A percentile compares a stretch with the other conserved stretches of the same genome.
Conservation (phyloP, 2,329 filamentous ascomycete species). For the Colletotrichum coccodes region DNA sequence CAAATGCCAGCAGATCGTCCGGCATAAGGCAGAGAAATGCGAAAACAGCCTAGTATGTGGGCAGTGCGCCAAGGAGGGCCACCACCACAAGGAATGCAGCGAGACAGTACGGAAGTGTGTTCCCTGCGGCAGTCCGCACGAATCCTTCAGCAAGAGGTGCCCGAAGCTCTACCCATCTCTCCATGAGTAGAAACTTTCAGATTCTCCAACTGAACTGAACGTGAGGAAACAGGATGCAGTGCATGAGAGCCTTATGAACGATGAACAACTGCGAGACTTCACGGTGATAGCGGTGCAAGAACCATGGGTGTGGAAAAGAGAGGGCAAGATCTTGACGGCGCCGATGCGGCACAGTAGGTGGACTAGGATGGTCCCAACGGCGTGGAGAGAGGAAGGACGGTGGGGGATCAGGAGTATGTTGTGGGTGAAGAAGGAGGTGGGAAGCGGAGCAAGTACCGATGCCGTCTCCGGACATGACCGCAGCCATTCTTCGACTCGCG, state of each 20-base stretch:
- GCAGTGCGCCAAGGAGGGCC: constrained; percentile 33
- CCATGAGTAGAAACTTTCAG: constrained; percentile 34
- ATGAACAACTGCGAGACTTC: constrained; percentile 31
- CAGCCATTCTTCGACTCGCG: background rate
- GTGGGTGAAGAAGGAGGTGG: background rate
- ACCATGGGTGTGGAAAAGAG: constrained; percentile 24
- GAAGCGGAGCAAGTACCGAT: background rate
- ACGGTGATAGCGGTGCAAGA: constrained; percentile 33
- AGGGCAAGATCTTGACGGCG: constrained; percentile 31
- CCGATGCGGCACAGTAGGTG: constrained; percentile 33
- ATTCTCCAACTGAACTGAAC: constrained; percentile 35
- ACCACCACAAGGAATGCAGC: constrained; percentile 33
- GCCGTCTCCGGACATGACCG: background rate
- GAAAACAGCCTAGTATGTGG: constrained; percentile 36
- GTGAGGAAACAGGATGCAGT: constrained; percentile 31
- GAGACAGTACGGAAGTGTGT: constrained; percentile 27
- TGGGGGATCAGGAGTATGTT: background rate
- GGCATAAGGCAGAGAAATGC: constrained; percentile 40
- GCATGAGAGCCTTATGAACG: constrained; percentile 35
- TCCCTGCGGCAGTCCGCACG: constrained; percentile 35
- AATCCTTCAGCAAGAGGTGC: constrained; percentile 38
- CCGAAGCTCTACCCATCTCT: constrained; percentile 33
- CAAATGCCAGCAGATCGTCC: constrained; percentile 41
- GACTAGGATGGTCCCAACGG: constrained; percentile 26
- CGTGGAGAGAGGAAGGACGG: constrained; percentile 17